Evolutionary conservation across 2,329 filamentous ascomycete genomes (phyloP).

Genomic region (Fusarium bactridioides): DNA sequence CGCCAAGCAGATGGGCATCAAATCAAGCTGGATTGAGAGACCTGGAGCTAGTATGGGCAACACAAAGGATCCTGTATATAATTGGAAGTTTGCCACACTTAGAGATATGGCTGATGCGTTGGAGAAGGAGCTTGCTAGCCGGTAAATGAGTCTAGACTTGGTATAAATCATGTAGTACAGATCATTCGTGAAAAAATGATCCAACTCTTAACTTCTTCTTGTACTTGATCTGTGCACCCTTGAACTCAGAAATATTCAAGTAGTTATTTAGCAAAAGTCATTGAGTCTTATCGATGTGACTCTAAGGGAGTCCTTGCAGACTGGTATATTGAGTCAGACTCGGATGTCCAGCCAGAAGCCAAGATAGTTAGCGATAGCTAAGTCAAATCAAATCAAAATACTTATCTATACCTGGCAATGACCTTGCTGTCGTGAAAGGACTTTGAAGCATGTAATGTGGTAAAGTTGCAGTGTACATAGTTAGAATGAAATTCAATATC

Average conservation of each 20-base stretch:
- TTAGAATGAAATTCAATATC: not conserved
- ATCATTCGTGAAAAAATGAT: too few species aligned
- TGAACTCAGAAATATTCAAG: not conserved
- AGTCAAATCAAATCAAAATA: not conserved
- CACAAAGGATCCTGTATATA: slow-evolving; percentile 55
- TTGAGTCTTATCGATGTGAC: not conserved
- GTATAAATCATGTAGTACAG: not conserved
- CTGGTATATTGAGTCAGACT: not conserved
- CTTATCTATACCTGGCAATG: not conserved
- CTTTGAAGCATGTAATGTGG: not conserved
- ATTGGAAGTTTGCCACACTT: slow-evolving; percentile 67
- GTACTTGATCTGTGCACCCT: not conserved
- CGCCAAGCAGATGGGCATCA: slow-evolving; percentile 65
- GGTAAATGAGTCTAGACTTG: not conserved
- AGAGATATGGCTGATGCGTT: slow-evolving; percentile 64
- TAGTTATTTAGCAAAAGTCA: too few species aligned
- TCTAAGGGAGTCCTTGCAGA: not conserved
- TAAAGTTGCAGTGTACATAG: not conserved
- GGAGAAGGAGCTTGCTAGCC: slow-evolving; percentile 27
- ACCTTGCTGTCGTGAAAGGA: too few species aligned
- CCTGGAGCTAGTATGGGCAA: slow-evolving; percentile 49
- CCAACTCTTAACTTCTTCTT: too few species aligned
- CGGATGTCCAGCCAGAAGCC: not conserved
- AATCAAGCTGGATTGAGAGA: slow-evolving; percentile 68
- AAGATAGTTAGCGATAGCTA: not conserved